Percentiles rank a stretch among this genome's conserved stretches.
Conservation (phyloP, 805 yeast genomes). For the Starmerella floricola region DNA sequence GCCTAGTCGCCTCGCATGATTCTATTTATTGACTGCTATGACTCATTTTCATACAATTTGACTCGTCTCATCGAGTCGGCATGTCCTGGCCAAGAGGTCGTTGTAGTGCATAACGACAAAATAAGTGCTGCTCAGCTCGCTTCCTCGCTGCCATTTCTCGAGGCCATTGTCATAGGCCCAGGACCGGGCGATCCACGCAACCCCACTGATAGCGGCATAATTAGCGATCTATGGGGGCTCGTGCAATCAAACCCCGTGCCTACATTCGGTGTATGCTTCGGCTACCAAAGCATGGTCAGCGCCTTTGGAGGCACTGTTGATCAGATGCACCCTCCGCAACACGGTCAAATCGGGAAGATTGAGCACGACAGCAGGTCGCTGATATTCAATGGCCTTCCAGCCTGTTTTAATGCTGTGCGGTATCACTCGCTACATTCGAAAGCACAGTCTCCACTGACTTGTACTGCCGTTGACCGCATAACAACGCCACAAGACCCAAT, state of each 20-base stretch:
- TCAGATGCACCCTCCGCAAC: constrained; percentile 50
- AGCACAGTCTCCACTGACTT: background rate
- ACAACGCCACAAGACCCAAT: constrained; percentile 23
- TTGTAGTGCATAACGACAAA: constrained; percentile 54
- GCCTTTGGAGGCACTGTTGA: constrained; percentile 46
- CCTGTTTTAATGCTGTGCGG: constrained; percentile 55
- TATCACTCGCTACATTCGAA: constrained; percentile 73
- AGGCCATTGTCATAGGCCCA: constrained; percentile 81
- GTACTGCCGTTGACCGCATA: background rate
- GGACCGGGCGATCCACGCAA: constrained; percentile 88
- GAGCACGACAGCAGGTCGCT: constrained; percentile 25
- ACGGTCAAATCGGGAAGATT: constrained; percentile 69
- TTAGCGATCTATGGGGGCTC: constrained; percentile 42
- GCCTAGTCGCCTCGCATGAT: constrained; percentile 28
- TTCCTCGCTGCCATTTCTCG: constrained; percentile 41
- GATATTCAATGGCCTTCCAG: constrained; percentile 35
- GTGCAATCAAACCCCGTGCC: constrained; percentile 39
- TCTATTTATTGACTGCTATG: constrained; percentile 81
- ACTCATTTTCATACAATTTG: constrained; percentile 83
- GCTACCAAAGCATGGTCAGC: constrained; percentile 72
- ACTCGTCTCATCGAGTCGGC: constrained; percentile 46
- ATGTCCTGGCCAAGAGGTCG: constrained; percentile 33
- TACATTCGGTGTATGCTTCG: constrained; percentile 81
- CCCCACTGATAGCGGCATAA: constrained; percentile 57
- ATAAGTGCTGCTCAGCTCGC: constrained; percentile 31